Conservation (phyloP, 352 stramenopile genomes). For the Phytophthora sp. region DNA sequence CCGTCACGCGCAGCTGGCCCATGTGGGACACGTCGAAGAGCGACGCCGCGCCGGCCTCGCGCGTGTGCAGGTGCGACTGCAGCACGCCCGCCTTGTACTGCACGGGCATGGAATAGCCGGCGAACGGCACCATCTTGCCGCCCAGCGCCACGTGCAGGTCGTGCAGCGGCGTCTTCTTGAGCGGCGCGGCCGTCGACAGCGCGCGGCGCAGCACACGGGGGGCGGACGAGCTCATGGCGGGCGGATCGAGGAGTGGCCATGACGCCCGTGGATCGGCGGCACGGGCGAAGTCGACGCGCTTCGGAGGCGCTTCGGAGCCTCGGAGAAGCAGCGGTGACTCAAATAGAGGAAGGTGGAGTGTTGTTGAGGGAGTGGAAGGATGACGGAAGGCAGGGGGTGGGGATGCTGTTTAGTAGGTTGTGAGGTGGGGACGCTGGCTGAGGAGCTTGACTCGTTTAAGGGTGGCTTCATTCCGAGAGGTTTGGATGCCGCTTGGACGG, state of each 20-base stretch:
- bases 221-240: constrained; percentile 6
- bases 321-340: too few relatives aligned
- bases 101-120: constrained; percentile 97
- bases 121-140: constrained; percentile 95
- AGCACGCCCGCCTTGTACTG: constrained; percentile 96
- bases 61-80: constrained; percentile 92
- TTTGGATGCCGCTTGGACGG: background rate
- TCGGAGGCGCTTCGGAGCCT: too few relatives aligned
- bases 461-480: background rate
- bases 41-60: constrained; percentile 69
- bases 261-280: too few relatives aligned
- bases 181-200: constrained; percentile 30
- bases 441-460: too few relatives aligned
- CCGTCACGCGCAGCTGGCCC: constrained; percentile 95
- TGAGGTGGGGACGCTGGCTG: too few relatives aligned
- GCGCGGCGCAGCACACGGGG: constrained; percentile 18
- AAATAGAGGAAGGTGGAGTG: too few relatives aligned
- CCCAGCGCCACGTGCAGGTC: constrained; percentile 78
- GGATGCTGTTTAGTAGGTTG: too few relatives aligned
- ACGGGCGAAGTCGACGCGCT: too few relatives aligned
- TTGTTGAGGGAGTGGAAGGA: too few relatives aligned
- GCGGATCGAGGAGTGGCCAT: constrained; percentile 13
- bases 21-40: constrained; percentile 99
- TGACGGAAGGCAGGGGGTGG: too few relatives aligned
- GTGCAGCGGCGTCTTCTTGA: constrained; percentile 85